These are phyloP conservation scores for Globisporangium parvum DNA, from an alignment of 352 stramenopile species.

Conservation along the genomic window DNA sequence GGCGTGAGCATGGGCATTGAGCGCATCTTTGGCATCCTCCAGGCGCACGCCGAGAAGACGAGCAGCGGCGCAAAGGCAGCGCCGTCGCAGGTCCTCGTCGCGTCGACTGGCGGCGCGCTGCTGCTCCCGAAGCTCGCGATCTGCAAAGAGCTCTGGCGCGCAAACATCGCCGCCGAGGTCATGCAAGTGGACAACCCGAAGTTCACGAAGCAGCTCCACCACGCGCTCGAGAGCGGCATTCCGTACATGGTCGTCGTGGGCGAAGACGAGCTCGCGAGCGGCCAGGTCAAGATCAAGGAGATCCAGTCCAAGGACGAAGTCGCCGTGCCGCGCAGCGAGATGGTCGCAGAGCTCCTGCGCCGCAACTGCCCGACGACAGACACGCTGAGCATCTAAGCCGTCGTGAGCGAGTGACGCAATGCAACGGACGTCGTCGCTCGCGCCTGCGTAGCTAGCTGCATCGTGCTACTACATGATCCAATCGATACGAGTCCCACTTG, in stretches of 20 bases:
- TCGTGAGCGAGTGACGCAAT: not conserved
- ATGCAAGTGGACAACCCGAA: constrained; percentile 95
- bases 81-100: constrained; percentile 91
- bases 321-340: constrained; percentile 61
- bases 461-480: too few relatives aligned
- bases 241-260: constrained; percentile 97
- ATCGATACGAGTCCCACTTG: too few relatives aligned
- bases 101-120: constrained; percentile 77
- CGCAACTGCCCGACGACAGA: constrained; percentile 64
- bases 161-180: constrained; percentile 95
- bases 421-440: too few relatives aligned
- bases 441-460: too few relatives aligned
- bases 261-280: constrained; percentile 92
- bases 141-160: constrained; percentile 81
- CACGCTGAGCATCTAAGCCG: constrained; percentile 57
- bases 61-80: constrained; percentile 18
- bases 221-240: constrained; percentile 93
- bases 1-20: constrained; percentile 98
- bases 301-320: constrained; percentile 91
- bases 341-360: constrained; percentile 66
- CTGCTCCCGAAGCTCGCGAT: constrained; percentile 63
- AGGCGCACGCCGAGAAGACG: constrained; percentile 84
- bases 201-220: constrained; percentile 96
- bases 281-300: constrained; percentile 96
- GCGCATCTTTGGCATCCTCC: constrained; percentile 98